Evolutionary conservation across 2,329 filamentous ascomycete species (phyloP).

Genomic region (Stachybotrys echinatus): DNA sequence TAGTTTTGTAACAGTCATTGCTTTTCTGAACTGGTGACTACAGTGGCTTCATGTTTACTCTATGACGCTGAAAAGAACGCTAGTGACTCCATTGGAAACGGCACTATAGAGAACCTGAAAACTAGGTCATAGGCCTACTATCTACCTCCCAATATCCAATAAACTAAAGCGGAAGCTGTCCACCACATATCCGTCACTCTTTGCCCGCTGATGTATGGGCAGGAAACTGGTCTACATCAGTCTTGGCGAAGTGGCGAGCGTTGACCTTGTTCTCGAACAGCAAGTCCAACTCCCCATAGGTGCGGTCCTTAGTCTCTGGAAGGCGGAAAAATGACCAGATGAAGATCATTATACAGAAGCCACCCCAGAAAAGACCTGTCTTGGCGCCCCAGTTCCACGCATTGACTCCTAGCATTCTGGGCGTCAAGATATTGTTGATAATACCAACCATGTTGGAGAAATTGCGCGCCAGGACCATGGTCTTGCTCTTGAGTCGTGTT

Average conservation of each 20-base stretch:
- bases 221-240: constrained; percentile 7
- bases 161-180: too few relatives aligned
- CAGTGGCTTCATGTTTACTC: too few relatives aligned
- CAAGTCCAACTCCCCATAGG: constrained; percentile 49
- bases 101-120: too few relatives aligned
- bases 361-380: constrained; percentile 40
- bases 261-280: constrained; percentile 42
- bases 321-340: constrained; percentile 47
- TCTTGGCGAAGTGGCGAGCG: constrained; percentile 32
- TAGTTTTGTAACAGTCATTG: too few relatives aligned
- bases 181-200: too few relatives aligned
- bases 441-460: constrained; percentile 45
- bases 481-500: constrained; percentile 38
- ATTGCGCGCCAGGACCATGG: constrained; percentile 38
- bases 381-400: constrained; percentile 42
- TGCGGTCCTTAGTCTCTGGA: constrained; percentile 48
- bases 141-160: too few relatives aligned
- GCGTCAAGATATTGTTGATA: constrained; percentile 37
- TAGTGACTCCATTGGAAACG: too few relatives aligned
- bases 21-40: too few relatives aligned
- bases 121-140: too few relatives aligned
- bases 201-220: not conserved
- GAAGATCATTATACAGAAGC: constrained; percentile 30
- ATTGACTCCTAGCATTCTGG: constrained; percentile 36
- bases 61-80: too few relatives aligned